Conservation (phyloP, 306 rosid species). For the Erythrophleum fordii region DNA sequence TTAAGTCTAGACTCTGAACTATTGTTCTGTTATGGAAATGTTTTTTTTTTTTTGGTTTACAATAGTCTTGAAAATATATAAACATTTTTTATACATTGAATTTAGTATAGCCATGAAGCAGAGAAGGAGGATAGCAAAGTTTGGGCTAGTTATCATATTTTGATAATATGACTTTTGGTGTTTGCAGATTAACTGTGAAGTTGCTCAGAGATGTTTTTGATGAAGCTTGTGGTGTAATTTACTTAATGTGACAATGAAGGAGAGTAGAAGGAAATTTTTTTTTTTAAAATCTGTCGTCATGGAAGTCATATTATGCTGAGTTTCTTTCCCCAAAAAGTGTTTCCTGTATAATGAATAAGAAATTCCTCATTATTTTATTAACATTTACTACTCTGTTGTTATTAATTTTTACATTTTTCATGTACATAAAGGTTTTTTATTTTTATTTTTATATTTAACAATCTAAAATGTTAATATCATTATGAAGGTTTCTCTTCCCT, state of each 20-base stretch:
- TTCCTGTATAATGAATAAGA: background rate
- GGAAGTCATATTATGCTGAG: background rate
- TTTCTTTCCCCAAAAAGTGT: background rate
- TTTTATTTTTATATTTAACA: background rate
- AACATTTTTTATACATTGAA: background rate
- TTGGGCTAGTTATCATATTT: background rate
- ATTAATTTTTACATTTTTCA: background rate
- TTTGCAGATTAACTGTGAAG: background rate
- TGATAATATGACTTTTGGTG: background rate
- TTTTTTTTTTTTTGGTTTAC: slow-evolving; percentile 2
- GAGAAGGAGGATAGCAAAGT: background rate
- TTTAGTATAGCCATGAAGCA: background rate
- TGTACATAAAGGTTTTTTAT: background rate
- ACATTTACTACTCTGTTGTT: background rate
- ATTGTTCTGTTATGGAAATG: background rate
- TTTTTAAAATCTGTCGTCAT: background rate
- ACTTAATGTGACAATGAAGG: background rate
- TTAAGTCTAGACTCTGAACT: background rate
- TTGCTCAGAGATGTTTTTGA: background rate
- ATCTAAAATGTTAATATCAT: slow-evolving; percentile 23
- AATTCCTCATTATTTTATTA: background rate
- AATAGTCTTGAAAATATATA: background rate
- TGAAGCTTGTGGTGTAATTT: slow-evolving; percentile 6
- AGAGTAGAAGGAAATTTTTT: background rate
- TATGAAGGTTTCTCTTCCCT: slow-evolving; percentile 93